These are phyloP conservation scores for Aspergillus nomiae DNA, from an alignment of 2,329 filamentous ascomycete genomes.

Conservation along the genomic window DNA sequence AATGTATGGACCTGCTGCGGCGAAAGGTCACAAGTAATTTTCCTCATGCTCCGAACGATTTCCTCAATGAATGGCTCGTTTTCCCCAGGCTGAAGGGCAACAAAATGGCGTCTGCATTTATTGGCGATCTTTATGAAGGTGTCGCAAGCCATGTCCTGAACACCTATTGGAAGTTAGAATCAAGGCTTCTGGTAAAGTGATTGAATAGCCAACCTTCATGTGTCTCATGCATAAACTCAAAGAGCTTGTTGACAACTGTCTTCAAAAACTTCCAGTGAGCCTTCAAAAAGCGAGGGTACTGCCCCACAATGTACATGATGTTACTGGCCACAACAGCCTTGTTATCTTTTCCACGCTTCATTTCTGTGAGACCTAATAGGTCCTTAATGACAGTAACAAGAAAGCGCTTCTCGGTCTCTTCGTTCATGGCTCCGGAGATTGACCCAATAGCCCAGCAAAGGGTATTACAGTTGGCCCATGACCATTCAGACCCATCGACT, in stretches of 20 bases:
- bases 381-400: constrained; percentile 99
- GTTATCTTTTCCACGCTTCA: constrained; percentile 99
- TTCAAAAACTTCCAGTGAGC: constrained; percentile 99
- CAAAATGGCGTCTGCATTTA: constrained; percentile 96
- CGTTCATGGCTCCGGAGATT: constrained; percentile 98
- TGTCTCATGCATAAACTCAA: constrained; percentile 99
- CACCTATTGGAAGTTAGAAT: constrained; percentile 58
- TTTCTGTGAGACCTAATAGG: constrained; percentile 91
- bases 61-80: constrained; percentile 97
- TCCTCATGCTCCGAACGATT: constrained; percentile 92
- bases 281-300: constrained; percentile 97
- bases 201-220: constrained; percentile 71
- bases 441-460: constrained; percentile 99
- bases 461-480: constrained; percentile 99
- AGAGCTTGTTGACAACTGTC: constrained; percentile 98
- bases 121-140: constrained; percentile 99
- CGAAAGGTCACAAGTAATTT: constrained; percentile 92
- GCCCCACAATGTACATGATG: constrained; percentile 99
- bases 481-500: constrained; percentile 95
- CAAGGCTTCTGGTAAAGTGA: not conserved
- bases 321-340: constrained; percentile 98
- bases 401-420: constrained; percentile 98
- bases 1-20: constrained; percentile 98
- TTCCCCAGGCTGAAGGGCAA: constrained; percentile 92
- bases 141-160: constrained; percentile 99